A percentile compares a stretch with the other conserved stretches of the same genome.
Conservation (phyloP, 106 monocot genomes). For the Allium fistulosum region DNA sequence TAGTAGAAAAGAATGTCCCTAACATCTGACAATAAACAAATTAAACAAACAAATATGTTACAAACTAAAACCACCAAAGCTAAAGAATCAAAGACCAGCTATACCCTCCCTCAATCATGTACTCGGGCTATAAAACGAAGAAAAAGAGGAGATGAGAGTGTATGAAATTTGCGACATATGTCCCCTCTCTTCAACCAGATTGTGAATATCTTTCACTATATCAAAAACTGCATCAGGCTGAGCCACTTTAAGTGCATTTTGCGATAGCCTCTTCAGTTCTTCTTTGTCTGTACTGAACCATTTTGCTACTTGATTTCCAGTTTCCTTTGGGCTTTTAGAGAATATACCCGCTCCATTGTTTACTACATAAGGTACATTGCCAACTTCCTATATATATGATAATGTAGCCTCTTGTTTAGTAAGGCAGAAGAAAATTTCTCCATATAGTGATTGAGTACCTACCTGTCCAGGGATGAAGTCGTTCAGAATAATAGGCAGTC, state of each 20-base stretch:
- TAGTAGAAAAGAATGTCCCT: too few relatives aligned
- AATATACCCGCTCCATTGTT: constrained; percentile 66
- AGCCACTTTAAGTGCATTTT: constrained; percentile 58
- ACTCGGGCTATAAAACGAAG: too few relatives aligned
- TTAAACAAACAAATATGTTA: too few relatives aligned
- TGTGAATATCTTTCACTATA: constrained; percentile 63
- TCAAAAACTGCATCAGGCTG: constrained; percentile 74
- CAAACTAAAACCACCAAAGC: too few relatives aligned
- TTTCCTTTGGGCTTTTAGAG: constrained; percentile 59
- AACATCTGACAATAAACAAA: too few relatives aligned
- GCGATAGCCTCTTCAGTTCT: constrained; percentile 54
- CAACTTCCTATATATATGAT: constrained; percentile 46
- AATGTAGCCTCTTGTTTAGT: not conserved
- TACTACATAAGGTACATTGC: constrained; percentile 74
- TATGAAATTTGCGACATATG: constrained; percentile 35
- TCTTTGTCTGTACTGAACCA: constrained; percentile 57
- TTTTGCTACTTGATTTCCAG: constrained; percentile 36
- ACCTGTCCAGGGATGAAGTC: constrained; percentile 87
- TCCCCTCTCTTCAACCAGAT: constrained; percentile 28
- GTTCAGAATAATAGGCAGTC: constrained; percentile 69
- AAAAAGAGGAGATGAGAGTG: constrained; percentile 43
- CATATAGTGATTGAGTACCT: not conserved
- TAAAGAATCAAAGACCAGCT: too few relatives aligned
- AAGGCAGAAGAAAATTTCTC: not conserved
- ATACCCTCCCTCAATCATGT: too few relatives aligned